Conservation (phyloP, 192 early-diverging fungal genomes). For the Umbelopsis sp. region DNA sequence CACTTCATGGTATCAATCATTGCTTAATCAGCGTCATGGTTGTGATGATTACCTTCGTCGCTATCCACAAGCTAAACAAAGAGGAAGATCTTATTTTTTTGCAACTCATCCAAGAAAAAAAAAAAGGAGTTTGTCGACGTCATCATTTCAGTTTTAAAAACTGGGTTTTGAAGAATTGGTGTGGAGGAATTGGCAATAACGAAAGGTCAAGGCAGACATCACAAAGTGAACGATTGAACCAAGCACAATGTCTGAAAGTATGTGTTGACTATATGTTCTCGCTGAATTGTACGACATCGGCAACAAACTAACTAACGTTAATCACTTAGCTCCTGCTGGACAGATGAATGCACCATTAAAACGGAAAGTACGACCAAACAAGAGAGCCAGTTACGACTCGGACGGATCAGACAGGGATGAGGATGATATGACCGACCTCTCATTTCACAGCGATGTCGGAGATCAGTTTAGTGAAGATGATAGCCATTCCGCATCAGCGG, state of each 20-base stretch:
- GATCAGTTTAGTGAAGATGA: conserved; percentile 20
- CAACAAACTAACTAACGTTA: not conserved
- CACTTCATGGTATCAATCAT: too few species aligned
- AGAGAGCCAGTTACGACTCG: not conserved
- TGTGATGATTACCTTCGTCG: conserved; percentile 14
- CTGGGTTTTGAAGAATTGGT: too few species aligned
- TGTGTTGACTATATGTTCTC: too few species aligned
- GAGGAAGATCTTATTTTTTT: not conserved
- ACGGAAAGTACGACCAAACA: conserved; percentile 10
- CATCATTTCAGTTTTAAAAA: not conserved
- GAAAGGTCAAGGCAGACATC: too few species aligned
- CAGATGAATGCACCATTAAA: conserved; percentile 13
- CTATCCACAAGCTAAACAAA: conserved; percentile 23
- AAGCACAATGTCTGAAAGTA: too few species aligned
- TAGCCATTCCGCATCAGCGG: not conserved
- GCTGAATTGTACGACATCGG: too few species aligned
- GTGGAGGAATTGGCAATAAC: too few species aligned
- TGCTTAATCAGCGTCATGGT: not conserved
- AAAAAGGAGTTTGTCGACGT: not conserved
- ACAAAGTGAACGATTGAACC: too few species aligned
- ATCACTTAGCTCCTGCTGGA: conserved; percentile 1
- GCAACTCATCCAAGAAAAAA: conserved; percentile 2
- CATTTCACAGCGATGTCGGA: conserved; percentile 5
- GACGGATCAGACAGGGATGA: conserved; percentile 10
- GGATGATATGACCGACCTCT: conserved; percentile 18